Base-by-base conservation (phyloP, 371 early-diverging fungal genomes). In the Rhizopus sp. region DNA sequence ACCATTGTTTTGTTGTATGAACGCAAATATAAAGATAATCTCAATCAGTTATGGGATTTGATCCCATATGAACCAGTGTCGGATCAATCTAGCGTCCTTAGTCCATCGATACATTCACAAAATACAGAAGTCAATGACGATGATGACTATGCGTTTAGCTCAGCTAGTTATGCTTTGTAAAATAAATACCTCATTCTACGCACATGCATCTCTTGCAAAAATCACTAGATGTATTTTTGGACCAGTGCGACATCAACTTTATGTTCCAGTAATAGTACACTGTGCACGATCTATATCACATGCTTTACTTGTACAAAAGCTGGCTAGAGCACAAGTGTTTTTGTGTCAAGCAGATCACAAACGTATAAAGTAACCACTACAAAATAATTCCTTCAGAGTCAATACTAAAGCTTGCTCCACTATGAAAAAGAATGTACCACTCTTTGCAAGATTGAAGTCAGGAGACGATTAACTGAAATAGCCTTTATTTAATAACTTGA, bases 21-120 rank as follows among this genome's bases (percentile, higher is more conserved):
- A 5, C 70, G 80, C 16, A 77, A 80, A 60, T 73, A 70, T 42
- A 57, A 55, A 33, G 73, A 80, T 47, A 77, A 80, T 32, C 48
- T 63, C 33, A 80, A 77, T 48, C 80, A 80, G 38, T 42, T 73
- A 15, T 80, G 80, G 80, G 73, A 71, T 55, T 56, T 80, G 17
- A 55, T 76, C 15, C 77, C 80, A 0, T 48, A 55, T 29, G 58
- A 48, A 35, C 16, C 33, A 33, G 8, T 56, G 9, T 45, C 53
- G 30, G 23, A 38, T 30, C 31, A 53, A 23, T 50, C 35, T 10
- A 44, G 59, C 39, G 6, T 34, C 10, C 7, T 40, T 9, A 53
- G 41, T 52, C 29, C 57, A 45, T 60, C 23, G 10, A 55, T 16
- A 48, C 39, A 23, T 10, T 42, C 48, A 12, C 30, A 16, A 33